A percentile compares a stretch with the other conserved stretches of the same genome.
Evolutionary conservation across 768 basidiomycete species (phyloP).

Genomic region (Tylopilus balloui): DNA sequence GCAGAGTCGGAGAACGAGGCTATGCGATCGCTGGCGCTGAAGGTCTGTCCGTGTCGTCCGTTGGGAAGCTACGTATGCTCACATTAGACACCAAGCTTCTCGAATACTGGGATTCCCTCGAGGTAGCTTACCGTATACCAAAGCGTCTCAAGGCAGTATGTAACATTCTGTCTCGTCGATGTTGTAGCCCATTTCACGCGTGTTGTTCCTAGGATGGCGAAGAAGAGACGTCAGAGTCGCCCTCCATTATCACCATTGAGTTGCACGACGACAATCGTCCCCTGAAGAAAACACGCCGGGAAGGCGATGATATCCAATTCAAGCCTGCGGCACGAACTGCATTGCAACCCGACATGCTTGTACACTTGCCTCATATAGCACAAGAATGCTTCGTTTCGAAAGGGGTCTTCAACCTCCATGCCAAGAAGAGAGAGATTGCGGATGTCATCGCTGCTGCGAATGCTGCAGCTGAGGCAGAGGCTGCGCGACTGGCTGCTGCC

Average conservation of each 20-base stretch:
- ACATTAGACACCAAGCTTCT: slow-evolving; percentile 49
- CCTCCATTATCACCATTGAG: slow-evolving; percentile 16
- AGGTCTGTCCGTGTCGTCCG: slow-evolving; percentile 40
- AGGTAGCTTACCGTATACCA: slow-evolving; percentile 82
- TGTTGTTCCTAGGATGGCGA: slow-evolving; percentile 28
- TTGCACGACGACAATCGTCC: slow-evolving; percentile 29
- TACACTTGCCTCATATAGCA: not conserved
- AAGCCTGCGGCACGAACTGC: slow-evolving; percentile 3
- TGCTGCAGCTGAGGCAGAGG: slow-evolving; percentile 33
- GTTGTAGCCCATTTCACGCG: not conserved
- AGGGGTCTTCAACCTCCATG: not conserved
- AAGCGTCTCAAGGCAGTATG: slow-evolving; percentile 52
- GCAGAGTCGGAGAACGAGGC: slow-evolving; percentile 51
- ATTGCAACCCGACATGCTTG: not conserved
- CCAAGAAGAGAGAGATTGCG: slow-evolving; percentile 31
- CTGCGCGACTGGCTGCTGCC: slow-evolving; percentile 28
- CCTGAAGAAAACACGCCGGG: slow-evolving; percentile 30
- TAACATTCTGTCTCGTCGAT: not conserved
- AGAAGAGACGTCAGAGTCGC: slow-evolving; percentile 22
- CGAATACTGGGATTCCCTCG: slow-evolving; percentile 74
- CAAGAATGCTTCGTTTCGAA: not conserved
- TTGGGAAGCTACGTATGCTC: not conserved
- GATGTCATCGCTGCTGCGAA: slow-evolving; percentile 41
- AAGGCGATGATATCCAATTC: slow-evolving; percentile 25
- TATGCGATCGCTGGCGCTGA: slow-evolving; percentile 55